phyloP scores from a whole-genome alignment of 2,329 filamentous ascomycete species.

The Paraphoma sp. region DNA sequence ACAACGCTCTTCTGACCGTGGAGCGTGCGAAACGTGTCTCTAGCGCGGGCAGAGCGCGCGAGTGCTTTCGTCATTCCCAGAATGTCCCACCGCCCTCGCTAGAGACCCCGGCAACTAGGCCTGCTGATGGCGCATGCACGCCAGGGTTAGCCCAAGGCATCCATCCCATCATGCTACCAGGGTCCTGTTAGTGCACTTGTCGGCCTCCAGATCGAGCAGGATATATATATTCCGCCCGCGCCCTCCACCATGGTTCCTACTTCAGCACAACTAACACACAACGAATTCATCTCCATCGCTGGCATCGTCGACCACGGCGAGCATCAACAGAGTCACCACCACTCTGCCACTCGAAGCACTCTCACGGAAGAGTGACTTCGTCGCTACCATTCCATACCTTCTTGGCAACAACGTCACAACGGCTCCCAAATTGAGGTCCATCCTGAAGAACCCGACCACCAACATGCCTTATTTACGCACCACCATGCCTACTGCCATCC shows the following conservation, averaged over 20 bases:
- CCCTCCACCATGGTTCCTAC: slow-evolving; percentile 31
- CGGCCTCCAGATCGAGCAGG: slow-evolving; percentile 32
- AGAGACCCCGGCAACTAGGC: slow-evolving; percentile 5
- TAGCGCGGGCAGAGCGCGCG: slow-evolving; percentile 15
- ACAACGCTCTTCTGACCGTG: slow-evolving; percentile 30
- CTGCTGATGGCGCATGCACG: slow-evolving; percentile 22
- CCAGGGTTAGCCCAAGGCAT: slow-evolving; percentile 28
- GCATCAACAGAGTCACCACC: slow-evolving; percentile 17
- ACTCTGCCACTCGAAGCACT: slow-evolving; percentile 23
- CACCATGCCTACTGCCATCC: slow-evolving; percentile 45
- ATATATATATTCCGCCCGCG: slow-evolving; percentile 41
- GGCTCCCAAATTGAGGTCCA: slow-evolving; percentile 38
- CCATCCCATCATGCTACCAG: slow-evolving; percentile 25
- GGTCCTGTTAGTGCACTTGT: slow-evolving; percentile 13
- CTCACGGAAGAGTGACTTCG: slow-evolving; percentile 32
- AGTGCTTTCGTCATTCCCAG: slow-evolving; percentile 36
- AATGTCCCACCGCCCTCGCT: slow-evolving; percentile 39
- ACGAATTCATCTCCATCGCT: slow-evolving; percentile 9
- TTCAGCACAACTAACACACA: slow-evolving; percentile 17
- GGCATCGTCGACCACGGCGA: slow-evolving; percentile 11
- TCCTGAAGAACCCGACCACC: slow-evolving; percentile 39
- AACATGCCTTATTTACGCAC: slow-evolving; percentile 42
- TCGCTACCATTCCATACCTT: slow-evolving; percentile 29
- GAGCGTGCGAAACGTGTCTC: slow-evolving; percentile 26
- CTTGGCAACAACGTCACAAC: slow-evolving; percentile 36